Evolutionary conservation across 805 yeast genomes (phyloP).

Genomic region (Cyberlindnera mycetangii): DNA sequence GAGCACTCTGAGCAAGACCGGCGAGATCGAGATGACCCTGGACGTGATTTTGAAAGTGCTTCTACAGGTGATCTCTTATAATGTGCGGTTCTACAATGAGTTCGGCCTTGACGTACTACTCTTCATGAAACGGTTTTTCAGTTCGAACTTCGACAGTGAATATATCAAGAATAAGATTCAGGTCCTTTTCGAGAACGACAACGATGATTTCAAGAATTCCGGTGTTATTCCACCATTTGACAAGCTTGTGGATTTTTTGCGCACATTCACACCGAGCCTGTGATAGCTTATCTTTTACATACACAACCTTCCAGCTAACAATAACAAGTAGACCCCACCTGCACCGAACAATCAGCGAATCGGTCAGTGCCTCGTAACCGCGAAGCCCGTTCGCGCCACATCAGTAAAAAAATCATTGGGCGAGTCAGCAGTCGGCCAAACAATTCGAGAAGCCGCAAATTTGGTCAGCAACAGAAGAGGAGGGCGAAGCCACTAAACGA

Average conservation of each 20-base stretch:
- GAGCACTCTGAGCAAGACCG: slow-evolving; percentile 18
- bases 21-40: slow-evolving; percentile 24
- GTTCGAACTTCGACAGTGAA: slow-evolving; percentile 31
- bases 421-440: slow-evolving; percentile 17
- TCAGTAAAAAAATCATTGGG: not conserved
- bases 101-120: slow-evolving; percentile 42
- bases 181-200: slow-evolving; percentile 28
- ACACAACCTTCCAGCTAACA: too few relatives aligned
- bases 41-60: slow-evolving; percentile 42
- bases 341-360: not conserved
- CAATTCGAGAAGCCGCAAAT: slow-evolving; percentile 2
- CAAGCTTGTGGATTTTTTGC: slow-evolving; percentile 15
- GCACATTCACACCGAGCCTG: slow-evolving; percentile 2
- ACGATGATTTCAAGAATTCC: slow-evolving; percentile 21
- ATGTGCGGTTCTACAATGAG: slow-evolving; percentile 62
- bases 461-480: not conserved
- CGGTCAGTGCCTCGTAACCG: not conserved
- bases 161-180: slow-evolving; percentile 30
- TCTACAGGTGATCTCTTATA: slow-evolving; percentile 56
- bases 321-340: not conserved
- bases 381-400: slow-evolving; percentile 3
- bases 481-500: not conserved
- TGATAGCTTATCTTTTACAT: not conserved
- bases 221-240: slow-evolving; percentile 30
- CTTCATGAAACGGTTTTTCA: slow-evolving; percentile 42